Conservation (phyloP, 345 rosid genomes). For the Ailanthus altissimus region DNA sequence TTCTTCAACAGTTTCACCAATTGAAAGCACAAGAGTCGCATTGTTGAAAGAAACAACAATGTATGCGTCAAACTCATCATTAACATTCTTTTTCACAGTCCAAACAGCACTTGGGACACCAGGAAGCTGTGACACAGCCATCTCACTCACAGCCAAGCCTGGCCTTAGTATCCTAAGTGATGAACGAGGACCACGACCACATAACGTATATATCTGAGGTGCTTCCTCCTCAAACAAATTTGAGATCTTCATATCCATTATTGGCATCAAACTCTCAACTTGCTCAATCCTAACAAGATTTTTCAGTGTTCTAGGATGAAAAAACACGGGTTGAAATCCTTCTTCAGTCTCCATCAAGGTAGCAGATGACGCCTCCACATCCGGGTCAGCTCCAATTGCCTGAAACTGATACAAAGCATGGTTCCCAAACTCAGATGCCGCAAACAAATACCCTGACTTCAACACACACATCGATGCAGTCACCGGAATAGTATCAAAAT, state of each 20-base stretch:
- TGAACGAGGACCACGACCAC: conserved; percentile 98
- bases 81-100: conserved; percentile 91
- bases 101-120: conserved; percentile 99
- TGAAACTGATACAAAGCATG: conserved; percentile 94
- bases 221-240: conserved; percentile 98
- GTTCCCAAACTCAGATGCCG: conserved; percentile 96
- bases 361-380: conserved; percentile 88
- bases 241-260: conserved; percentile 91
- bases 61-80: conserved; percentile 95
- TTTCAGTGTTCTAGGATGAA: conserved; percentile 87
- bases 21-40: conserved; percentile 96
- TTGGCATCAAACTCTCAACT: conserved; percentile 95
- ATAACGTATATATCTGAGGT: conserved; percentile 85
- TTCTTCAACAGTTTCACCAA: conserved; percentile 98
- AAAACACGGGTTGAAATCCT: conserved; percentile 94
- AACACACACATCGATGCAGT: conserved; percentile 82
- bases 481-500: conserved; percentile 92
- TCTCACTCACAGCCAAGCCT: conserved; percentile 92
- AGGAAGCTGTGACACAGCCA: conserved; percentile 99
- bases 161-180: conserved; percentile 89
- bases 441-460: conserved; percentile 86
- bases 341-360: conserved; percentile 94
- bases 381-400: conserved; percentile 88
- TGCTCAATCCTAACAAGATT: conserved; percentile 96
- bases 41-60: conserved; percentile 95